A percentile compares a stretch with the other conserved stretches of the same genome.
These are phyloP conservation scores for Rhizopogon vulgaris DNA, from an alignment of 768 basidiomycete species.

Conservation along the genomic window DNA sequence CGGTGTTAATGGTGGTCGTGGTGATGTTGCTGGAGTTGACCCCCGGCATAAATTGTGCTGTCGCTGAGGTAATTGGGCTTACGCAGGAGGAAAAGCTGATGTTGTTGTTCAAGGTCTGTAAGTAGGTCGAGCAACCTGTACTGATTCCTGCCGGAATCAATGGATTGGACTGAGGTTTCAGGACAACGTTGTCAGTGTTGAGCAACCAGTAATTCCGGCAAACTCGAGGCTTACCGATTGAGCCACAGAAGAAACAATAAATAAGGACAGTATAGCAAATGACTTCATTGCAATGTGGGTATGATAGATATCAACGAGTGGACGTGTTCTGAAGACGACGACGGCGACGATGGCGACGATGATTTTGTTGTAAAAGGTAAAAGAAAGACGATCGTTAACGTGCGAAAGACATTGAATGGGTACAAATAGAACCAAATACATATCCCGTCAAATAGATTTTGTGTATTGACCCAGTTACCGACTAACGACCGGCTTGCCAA, in stretches of 20 bases:
- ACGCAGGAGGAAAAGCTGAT: conserved; percentile 55
- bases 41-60: conserved; percentile 46
- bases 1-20: conserved; percentile 38
- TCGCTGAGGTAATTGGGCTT: conserved; percentile 50
- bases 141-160: conserved; percentile 69
- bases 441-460: too few relatives aligned
- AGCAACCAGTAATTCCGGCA: not conserved
- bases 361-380: conserved; percentile 5
- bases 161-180: conserved; percentile 27
- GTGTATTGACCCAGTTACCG: too few relatives aligned
- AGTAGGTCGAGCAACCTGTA: conserved; percentile 47
- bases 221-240: conserved; percentile 32
- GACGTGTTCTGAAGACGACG: conserved; percentile 33
- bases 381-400: not conserved
- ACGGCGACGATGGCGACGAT: conserved; percentile 7
- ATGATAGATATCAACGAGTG: conserved; percentile 25
- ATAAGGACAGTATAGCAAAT: conserved; percentile 44
- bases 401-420: not conserved
- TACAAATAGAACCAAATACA: conserved; percentile 1
- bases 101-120: conserved; percentile 60
- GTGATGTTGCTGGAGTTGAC: conserved; percentile 32
- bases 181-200: not conserved
- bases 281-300: conserved; percentile 40
- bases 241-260: conserved; percentile 46
- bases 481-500: too few relatives aligned